Evolutionary conservation across 2,329 filamentous ascomycete species (phyloP).

Genomic region (Pleoardoris graminearum): DNA sequence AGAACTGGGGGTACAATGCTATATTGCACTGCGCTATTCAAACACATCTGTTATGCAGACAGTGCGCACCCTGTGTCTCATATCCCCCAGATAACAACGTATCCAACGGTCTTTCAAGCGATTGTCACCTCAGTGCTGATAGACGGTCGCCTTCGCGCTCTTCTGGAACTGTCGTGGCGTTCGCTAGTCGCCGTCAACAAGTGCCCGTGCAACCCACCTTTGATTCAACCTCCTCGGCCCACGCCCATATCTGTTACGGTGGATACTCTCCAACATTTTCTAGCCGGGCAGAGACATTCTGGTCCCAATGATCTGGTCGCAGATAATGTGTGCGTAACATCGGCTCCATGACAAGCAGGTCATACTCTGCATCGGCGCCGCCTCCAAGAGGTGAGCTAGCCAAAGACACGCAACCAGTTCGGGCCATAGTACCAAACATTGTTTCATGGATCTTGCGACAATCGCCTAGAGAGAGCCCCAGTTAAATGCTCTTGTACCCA

Average conservation of each 20-base stretch:
- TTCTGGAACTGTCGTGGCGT: background rate
- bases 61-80: background rate
- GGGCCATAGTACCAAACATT: background rate
- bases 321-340: constrained; percentile 13
- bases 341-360: background rate
- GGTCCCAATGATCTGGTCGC: constrained; percentile 4
- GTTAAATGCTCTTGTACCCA: constrained; percentile 37
- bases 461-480: constrained; percentile 40
- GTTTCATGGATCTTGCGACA: background rate
- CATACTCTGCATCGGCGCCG: background rate
- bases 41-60: background rate
- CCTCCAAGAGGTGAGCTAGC: background rate
- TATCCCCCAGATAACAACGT: background rate
- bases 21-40: constrained; percentile 2
- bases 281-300: background rate
- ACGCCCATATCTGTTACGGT: background rate
- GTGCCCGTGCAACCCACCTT: background rate
- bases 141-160: background rate
- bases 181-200: background rate
- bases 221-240: background rate
- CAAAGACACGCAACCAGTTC: background rate
- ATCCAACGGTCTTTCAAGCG: background rate
- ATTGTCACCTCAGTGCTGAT: background rate
- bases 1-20: background rate
- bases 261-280: background rate